Evolutionary conservation across 2,329 filamentous ascomycete genomes (phyloP), one percentile per base, ranked within the genome.

Genomic region (Penicillium digitatum): DNA sequence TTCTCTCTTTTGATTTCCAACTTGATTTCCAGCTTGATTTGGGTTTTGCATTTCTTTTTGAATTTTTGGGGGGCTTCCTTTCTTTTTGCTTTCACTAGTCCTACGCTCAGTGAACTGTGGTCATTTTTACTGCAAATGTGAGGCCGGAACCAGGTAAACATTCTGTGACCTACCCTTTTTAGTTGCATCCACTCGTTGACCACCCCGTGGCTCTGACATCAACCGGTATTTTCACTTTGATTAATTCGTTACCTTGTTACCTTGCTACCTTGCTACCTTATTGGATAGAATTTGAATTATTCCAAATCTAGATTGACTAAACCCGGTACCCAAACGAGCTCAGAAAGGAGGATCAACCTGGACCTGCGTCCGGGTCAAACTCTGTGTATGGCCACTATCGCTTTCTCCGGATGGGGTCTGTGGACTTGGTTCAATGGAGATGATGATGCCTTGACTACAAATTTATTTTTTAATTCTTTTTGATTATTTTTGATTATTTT

Each of bases 311-410:
- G 62, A 62, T 62, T 59, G 62, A 63, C 66, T 61, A 67, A 68
- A 63, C 64, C 64, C 65, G 66, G 67, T 66, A 32, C 62, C 64
- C 62, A 67, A 66, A 68, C 66, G 62, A 67, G 64, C 59, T 66
- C 65, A 67, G 64, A 70, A 69, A 67, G 67, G 68, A 69, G 68
- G 69, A 72, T 72, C 69, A 71, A 63, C 69, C 68, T 71, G 69
- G 70, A 70, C 68, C 69, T 72, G 69, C 69, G 68, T 72, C 69
- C 67, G 65, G 68, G 62, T 67, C 67, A 69, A 72, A 71, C 67
- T 71, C 60, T 72, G 66, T 65, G 47, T 42, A 49, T 49, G 63
- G 65, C 52, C 62, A 52, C 60, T 56, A 48, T 58, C 58, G 44
- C 62, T 64, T 64, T 68, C 66, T 66, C 67, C 66, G 67, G 66